These are phyloP conservation scores for Kodamaea kaohsiungensis DNA, from an alignment of 805 yeast genomes.

Conservation along the genomic window DNA sequence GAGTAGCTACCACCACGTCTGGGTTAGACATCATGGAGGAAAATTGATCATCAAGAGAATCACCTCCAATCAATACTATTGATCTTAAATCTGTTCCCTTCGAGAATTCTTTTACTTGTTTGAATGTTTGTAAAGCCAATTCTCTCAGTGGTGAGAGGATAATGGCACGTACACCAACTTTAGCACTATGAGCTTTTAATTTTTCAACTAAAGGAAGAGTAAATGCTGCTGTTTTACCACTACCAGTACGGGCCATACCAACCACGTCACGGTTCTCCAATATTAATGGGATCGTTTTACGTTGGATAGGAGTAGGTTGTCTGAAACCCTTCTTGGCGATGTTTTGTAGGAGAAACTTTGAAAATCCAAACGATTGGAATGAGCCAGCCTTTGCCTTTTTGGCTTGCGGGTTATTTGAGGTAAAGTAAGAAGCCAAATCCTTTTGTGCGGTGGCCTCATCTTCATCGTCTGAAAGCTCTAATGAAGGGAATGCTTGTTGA, in stretches of 20 bases:
- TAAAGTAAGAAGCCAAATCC: constrained; percentile 47
- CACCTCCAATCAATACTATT: constrained; percentile 92
- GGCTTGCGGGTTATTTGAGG: constrained; percentile 41
- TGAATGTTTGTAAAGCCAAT: constrained; percentile 88
- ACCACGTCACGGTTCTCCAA: constrained; percentile 90
- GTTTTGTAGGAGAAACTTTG: constrained; percentile 67
- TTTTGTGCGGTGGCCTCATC: constrained; percentile 33
- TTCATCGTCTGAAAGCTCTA: constrained; percentile 47
- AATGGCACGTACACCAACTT: constrained; percentile 85
- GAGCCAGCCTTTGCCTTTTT: constrained; percentile 75
- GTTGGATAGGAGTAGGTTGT: constrained; percentile 97
- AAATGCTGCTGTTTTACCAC: constrained; percentile 98
- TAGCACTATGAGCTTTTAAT: constrained; percentile 79
- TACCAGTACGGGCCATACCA: constrained; percentile 99
- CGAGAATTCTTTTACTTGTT: constrained; percentile 84
- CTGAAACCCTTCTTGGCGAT: constrained; percentile 83
- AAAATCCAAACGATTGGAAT: constrained; percentile 87
- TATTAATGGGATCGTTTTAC: constrained; percentile 90
- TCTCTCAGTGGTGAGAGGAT: constrained; percentile 95
- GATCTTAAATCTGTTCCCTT: constrained; percentile 81
- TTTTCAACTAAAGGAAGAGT: constrained; percentile 86
- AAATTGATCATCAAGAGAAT: constrained; percentile 96
- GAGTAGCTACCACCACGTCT: constrained; percentile 93
- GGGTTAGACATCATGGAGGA: constrained; percentile 91
- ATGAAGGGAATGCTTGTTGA: constrained; percentile 44